Evolutionary conservation across 495 filamentous ascomycete genomes (phyloP).

Genomic region (Trichoderma reesei): DNA sequence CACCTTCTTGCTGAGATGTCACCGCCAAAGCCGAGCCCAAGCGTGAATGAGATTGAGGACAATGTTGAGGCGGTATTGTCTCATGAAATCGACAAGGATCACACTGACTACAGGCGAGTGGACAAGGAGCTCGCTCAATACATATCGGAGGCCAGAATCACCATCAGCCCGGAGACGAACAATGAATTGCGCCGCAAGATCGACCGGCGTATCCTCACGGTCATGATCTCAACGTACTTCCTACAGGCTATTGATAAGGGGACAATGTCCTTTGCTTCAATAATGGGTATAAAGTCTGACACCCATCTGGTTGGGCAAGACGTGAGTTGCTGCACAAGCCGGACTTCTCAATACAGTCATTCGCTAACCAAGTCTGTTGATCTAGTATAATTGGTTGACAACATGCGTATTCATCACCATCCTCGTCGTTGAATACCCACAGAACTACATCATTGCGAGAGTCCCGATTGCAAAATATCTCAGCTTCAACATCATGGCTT

Average conservation of each 20-base stretch:
- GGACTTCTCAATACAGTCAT: not conserved
- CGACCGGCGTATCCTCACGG: constrained; percentile 36
- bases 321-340: constrained; percentile 16
- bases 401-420: constrained; percentile 47
- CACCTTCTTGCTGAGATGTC: not conserved
- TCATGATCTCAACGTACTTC: constrained; percentile 56
- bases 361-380: not conserved
- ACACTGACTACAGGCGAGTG: constrained; percentile 43
- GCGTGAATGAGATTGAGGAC: not conserved
- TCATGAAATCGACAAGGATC: constrained; percentile 27
- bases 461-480: constrained; percentile 49
- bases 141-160: constrained; percentile 35
- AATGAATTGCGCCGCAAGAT: constrained; percentile 41
- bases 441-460: constrained; percentile 42
- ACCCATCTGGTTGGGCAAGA: constrained; percentile 42
- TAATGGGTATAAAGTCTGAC: constrained; percentile 56
- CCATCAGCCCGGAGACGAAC: constrained; percentile 46
- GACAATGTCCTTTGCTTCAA: constrained; percentile 57
- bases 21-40: not conserved
- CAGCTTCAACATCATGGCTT: constrained; percentile 50
- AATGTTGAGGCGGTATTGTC: not conserved
- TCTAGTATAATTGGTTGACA: constrained; percentile 41
- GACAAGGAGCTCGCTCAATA: constrained; percentile 59
- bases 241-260: constrained; percentile 67
- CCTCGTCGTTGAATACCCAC: constrained; percentile 44